Conservation (phyloP, 2,329 filamentous ascomycete species). For the Fusarium penzigii region DNA sequence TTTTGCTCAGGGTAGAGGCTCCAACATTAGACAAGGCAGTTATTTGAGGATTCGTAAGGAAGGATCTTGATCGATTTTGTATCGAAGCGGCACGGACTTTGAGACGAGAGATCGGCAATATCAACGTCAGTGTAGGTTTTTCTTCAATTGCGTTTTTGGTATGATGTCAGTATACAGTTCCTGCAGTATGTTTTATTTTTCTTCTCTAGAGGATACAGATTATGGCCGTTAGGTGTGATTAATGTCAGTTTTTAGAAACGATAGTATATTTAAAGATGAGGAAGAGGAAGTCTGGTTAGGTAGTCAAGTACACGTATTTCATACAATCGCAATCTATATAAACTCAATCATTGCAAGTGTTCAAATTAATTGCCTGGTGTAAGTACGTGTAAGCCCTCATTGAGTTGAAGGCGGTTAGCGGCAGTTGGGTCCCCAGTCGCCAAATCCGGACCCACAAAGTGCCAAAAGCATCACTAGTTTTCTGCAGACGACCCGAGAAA, state of each 20-base stretch:
- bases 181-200: too few species aligned
- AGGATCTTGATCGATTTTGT: slow-evolving; percentile 2
- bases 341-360: not conserved
- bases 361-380: not conserved
- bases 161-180: too few species aligned
- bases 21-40: slow-evolving; percentile 14
- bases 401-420: too few species aligned
- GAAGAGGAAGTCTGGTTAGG: not conserved
- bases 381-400: too few species aligned
- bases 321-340: not conserved
- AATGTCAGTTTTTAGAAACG: too few species aligned
- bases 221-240: too few species aligned
- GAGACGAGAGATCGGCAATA: not conserved
- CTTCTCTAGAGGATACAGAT: too few species aligned
- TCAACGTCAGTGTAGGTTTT: not conserved
- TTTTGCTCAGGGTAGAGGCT: slow-evolving; percentile 26
- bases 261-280: not conserved
- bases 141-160: too few species aligned
- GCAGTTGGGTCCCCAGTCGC: not conserved
- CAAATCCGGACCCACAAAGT: not conserved
- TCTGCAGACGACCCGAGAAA: not conserved
- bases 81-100: not conserved
- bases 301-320: not conserved
- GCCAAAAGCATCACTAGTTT: not conserved
- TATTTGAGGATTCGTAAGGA: slow-evolving; percentile 12